phyloP scores from a whole-genome alignment of 164 flowering plant genomes.

The Hamamelis virginiana region DNA sequence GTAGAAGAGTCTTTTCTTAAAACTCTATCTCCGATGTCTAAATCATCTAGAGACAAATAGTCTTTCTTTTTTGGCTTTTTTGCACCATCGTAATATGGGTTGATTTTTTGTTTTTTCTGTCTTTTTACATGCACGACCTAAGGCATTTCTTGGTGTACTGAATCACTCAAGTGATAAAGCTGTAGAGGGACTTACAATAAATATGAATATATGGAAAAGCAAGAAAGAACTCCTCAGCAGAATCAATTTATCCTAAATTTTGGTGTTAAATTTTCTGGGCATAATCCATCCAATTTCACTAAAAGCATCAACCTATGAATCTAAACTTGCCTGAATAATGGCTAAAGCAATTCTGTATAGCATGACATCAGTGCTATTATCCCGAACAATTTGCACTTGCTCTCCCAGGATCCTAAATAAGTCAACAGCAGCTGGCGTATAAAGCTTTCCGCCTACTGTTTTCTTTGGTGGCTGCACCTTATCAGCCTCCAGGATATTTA shows the following conservation, averaged over 20 bases:
- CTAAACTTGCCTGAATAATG: slow-evolving; percentile 71
- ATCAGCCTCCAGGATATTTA: slow-evolving; percentile 91
- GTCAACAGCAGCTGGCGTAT: slow-evolving; percentile 98
- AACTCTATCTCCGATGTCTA: too few relatives aligned
- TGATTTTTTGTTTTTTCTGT: too few relatives aligned
- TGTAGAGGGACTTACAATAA: too few relatives aligned
- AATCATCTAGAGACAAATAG: too few relatives aligned
- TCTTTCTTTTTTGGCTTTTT: too few relatives aligned
- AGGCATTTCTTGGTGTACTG: too few relatives aligned
- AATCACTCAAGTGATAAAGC: too few relatives aligned
- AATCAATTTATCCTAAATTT: too few relatives aligned
- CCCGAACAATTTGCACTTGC: slow-evolving; percentile 96
- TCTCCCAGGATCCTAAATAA: slow-evolving; percentile 96
- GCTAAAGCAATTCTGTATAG: slow-evolving; percentile 92
- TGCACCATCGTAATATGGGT: too few relatives aligned
- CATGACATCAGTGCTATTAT: slow-evolving; percentile 97
- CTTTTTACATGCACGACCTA: too few relatives aligned
- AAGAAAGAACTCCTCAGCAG: background rate
- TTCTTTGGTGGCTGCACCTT: slow-evolving; percentile 91
- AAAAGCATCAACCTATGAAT: background rate
- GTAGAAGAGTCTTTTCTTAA: too few relatives aligned
- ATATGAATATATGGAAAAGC: background rate
- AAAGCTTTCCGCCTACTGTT: slow-evolving; percentile 90
- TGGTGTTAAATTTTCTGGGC: background rate
- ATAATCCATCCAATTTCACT: background rate